Conservation (phyloP, 129 eudicot species). For the Lactuca sativa region DNA sequence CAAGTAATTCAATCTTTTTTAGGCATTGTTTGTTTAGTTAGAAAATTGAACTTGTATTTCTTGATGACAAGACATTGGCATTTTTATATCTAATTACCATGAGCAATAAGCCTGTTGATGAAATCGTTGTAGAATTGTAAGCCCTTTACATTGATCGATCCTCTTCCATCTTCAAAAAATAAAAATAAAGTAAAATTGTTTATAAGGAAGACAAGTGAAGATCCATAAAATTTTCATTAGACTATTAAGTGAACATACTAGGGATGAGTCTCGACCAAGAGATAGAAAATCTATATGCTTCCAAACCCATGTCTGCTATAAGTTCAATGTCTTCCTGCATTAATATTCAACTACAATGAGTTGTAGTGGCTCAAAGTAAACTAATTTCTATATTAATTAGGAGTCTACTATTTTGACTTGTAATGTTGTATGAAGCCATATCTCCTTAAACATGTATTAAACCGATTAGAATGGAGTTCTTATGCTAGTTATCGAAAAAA, state of each 20-base stretch:
- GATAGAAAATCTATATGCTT: constrained; percentile 72
- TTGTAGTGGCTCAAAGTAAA: background rate
- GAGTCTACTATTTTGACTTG: background rate
- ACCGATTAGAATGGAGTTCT: background rate
- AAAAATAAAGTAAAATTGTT: background rate
- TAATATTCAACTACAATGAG: background rate
- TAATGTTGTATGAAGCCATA: background rate
- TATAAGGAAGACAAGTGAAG: constrained; percentile 7
- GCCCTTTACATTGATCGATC: constrained; percentile 58
- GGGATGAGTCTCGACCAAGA: constrained; percentile 93
- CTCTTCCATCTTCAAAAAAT: constrained; percentile 65
- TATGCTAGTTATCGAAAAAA: too few relatives aligned
- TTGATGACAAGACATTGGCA: background rate
- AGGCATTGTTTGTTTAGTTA: constrained; percentile 2
- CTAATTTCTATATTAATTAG: too few relatives aligned
- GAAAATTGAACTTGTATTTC: background rate
- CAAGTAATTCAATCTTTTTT: background rate
- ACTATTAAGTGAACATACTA: constrained; percentile 41
- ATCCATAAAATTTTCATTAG: background rate
- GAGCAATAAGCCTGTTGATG: constrained; percentile 56
- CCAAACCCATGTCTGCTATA: constrained; percentile 63
- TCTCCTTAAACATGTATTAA: background rate
- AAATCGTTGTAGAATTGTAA: constrained; percentile 60
- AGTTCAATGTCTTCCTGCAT: constrained; percentile 73
- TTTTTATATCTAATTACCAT: constrained; percentile 43